Evolutionary conservation across 768 basidiomycete genomes (phyloP).

Genomic region (Amanita exitialis): DNA sequence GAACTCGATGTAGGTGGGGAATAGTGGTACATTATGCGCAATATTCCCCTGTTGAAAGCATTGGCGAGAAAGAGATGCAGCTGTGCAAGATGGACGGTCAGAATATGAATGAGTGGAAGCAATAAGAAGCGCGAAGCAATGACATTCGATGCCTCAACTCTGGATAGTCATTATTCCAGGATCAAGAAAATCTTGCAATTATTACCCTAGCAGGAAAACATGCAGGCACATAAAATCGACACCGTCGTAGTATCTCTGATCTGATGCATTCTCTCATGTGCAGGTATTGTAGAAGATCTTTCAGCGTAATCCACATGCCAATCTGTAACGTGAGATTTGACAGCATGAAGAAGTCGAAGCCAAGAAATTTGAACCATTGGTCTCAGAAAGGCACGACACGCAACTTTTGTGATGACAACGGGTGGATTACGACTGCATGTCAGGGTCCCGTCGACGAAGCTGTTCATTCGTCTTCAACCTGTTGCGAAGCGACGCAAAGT

Average conservation of each 20-base stretch:
- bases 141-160: slow-evolving; percentile 4
- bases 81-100: neutral
- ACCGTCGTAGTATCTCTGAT: neutral
- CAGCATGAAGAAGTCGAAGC: slow-evolving; percentile 13
- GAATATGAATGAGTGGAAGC: neutral
- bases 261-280: slow-evolving; percentile 2
- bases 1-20: slow-evolving; percentile 1
- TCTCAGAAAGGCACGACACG: slow-evolving; percentile 2
- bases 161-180: neutral
- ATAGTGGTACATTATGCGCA: slow-evolving; percentile 8
- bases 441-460: neutral
- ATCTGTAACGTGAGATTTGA: slow-evolving; percentile 10
- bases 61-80: slow-evolving; percentile 5
- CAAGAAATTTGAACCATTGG: slow-evolving; percentile 3
- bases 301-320: neutral
- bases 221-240: slow-evolving; percentile 5
- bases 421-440: neutral
- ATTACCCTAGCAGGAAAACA: slow-evolving; percentile 3
- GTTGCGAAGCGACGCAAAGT: slow-evolving; percentile 6
- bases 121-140: slow-evolving; percentile 1
- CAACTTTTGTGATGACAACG: neutral
- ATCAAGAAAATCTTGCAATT: slow-evolving; percentile 3
- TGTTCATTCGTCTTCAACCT: slow-evolving; percentile 5
- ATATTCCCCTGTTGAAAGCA: slow-evolving; percentile 1
- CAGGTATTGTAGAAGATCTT: neutral